phyloP scores from a whole-genome alignment of 1,284 basidiomycete species.

The Cryptococcus floricola region DNA sequence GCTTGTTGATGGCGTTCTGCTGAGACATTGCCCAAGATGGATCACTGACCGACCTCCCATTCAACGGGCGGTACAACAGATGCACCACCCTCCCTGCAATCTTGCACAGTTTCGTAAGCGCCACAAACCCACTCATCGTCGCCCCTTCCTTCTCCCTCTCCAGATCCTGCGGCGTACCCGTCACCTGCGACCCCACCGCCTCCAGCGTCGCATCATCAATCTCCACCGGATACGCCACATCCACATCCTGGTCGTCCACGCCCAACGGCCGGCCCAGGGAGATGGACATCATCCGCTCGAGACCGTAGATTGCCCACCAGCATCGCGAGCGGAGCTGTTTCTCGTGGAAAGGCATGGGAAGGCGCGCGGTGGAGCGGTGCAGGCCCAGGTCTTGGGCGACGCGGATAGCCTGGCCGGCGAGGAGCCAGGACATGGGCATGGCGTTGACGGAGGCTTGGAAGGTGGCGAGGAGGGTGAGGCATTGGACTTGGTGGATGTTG shows the following conservation, averaged over 20 bases:
- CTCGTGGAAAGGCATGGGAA: constrained; percentile 65
- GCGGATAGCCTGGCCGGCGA: constrained; percentile 79
- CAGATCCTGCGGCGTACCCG: constrained; percentile 47
- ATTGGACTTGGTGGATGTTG: constrained; percentile 76
- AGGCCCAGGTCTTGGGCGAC: constrained; percentile 82
- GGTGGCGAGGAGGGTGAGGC: constrained; percentile 77
- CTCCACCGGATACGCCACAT: constrained; percentile 65
- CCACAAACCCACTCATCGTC: constrained; percentile 70
- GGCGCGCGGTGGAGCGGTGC: constrained; percentile 74
- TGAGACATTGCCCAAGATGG: constrained; percentile 67
- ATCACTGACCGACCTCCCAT: constrained; percentile 50
- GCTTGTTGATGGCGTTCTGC: constrained; percentile 66
- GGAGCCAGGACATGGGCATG: constrained; percentile 82
- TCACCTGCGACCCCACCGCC: constrained; percentile 26
- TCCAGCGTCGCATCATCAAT: constrained; percentile 72
- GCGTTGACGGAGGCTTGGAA: constrained; percentile 86
- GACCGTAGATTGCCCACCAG: constrained; percentile 84
- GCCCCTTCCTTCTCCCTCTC: constrained; percentile 47
- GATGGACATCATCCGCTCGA: constrained; percentile 78
- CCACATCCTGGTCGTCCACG: constrained; percentile 51
- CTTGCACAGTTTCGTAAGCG: constrained; percentile 70
- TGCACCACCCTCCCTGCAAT: constrained; percentile 69
- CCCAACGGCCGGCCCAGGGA: constrained; percentile 63
- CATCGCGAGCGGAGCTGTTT: constrained; percentile 82
- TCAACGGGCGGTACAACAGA: constrained; percentile 40